Conservation (phyloP, 176 grass and related monocot genomes). For the Themeda triandra region DNA sequence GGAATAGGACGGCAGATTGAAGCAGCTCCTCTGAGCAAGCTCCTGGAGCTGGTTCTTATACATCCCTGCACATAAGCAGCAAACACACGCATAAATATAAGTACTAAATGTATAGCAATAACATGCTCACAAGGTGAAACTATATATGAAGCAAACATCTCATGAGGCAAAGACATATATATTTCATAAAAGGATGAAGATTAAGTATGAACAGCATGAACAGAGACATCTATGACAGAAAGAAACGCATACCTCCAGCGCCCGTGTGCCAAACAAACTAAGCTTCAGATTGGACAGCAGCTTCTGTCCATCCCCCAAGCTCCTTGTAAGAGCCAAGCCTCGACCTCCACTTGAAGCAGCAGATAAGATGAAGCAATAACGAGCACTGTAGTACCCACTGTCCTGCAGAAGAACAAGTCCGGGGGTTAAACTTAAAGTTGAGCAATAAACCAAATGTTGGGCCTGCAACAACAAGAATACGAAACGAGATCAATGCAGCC, state of each 20-base stretch:
- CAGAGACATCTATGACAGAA: background rate
- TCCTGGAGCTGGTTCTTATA: constrained; percentile 72
- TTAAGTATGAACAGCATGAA: too few relatives aligned
- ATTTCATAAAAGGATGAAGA: too few relatives aligned
- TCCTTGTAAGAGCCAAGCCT: background rate
- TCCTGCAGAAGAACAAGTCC: constrained; percentile 35
- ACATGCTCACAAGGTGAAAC: background rate
- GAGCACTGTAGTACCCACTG: constrained; percentile 28
- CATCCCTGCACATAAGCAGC: constrained; percentile 35
- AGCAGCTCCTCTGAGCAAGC: constrained; percentile 78
- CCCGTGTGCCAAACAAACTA: constrained; percentile 6
- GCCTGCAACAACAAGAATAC: constrained; percentile 16
- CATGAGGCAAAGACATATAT: background rate
- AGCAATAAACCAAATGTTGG: constrained; percentile 23
- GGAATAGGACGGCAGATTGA: constrained; percentile 57
- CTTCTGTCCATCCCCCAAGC: background rate
- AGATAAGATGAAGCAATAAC: constrained; percentile 19
- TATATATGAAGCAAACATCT: background rate
- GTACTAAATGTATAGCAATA: background rate
- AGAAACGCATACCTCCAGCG: constrained; percentile 7
- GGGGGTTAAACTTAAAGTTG: constrained; percentile 17
- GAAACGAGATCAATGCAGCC: constrained; percentile 35
- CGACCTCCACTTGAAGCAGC: background rate
- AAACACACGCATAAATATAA: background rate
- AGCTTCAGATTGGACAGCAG: constrained; percentile 13